Evolutionary conservation across 208 protist species (phyloP).

Genomic region (Leptomonas seymouri): DNA sequence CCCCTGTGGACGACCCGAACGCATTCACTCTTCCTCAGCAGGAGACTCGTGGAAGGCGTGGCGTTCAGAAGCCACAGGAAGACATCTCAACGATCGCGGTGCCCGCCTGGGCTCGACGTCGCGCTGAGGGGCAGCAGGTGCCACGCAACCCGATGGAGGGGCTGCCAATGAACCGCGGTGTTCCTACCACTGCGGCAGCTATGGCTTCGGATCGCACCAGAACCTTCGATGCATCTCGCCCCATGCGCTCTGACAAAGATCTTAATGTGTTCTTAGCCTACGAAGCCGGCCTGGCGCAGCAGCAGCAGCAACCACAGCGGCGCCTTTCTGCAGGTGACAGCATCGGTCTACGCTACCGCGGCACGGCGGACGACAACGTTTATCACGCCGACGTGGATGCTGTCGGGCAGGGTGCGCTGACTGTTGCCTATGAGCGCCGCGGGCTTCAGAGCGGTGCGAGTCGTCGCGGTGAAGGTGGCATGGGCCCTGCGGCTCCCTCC

Average conservation of each 20-base stretch:
- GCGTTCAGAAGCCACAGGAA: background rate
- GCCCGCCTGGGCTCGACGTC: slow-evolving; percentile 26
- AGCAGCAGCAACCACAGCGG: slow-evolving; percentile 9
- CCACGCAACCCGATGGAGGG: background rate
- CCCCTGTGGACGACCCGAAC: too few relatives aligned
- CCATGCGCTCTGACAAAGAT: slow-evolving; percentile 47
- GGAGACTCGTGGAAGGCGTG: background rate
- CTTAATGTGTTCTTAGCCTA: slow-evolving; percentile 45
- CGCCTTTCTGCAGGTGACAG: background rate
- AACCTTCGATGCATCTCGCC: slow-evolving; percentile 26
- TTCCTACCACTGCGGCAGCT: background rate
- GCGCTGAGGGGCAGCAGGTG: background rate
- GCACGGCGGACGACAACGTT: background rate
- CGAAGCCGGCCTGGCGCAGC: slow-evolving; percentile 19
- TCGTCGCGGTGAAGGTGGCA: background rate
- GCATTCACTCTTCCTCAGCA: background rate
- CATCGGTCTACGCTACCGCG: background rate
- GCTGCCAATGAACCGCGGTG: background rate
- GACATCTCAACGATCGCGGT: slow-evolving; percentile 30
- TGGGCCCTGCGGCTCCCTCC: background rate
- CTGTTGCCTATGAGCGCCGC: slow-evolving; percentile 7
- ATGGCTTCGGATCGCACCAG: slow-evolving; percentile 5
- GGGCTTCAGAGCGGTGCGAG: background rate
- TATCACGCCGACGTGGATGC: slow-evolving; percentile 7
- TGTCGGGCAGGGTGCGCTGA: slow-evolving; percentile 1